Base-by-base conservation (phyloP, 2,329 filamentous ascomycete species). In the Fusarium pseudoanthophilum region DNA sequence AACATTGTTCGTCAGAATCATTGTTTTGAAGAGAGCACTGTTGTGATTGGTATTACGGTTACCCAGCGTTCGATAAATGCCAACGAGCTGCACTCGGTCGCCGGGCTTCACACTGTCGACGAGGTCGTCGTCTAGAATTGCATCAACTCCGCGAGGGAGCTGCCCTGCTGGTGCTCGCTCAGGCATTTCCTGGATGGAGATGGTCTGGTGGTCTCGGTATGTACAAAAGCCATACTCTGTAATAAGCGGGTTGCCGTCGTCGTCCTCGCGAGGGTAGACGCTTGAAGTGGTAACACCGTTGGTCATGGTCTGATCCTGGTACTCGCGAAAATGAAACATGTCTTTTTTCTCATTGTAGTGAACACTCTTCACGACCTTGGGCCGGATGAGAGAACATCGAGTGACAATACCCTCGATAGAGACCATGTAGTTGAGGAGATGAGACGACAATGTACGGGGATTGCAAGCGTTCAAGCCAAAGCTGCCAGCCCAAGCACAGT, bases 131-230 rank as follows among this genome's bases (percentile, higher is more conserved):
- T 99, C 96, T 74, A 99, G 86, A 76, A 99, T 95, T 20, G 98
- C 95, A 83, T 99, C 96, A 24, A 99, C 96, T 63, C 95, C 95
- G 60, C 96, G 92, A 67, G 96, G 96, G 73, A 99, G 88, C 85
- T 98, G 96, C 60, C 96, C 96, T 67, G 96, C 95, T 60, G 96
- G 96, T 5, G 96, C 96, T 77, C 95, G 89, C 83, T 99, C 96
- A 2, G 96, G 96, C 96, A 99, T 99, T 85, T 99, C 96, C 84
- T 99, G 96, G 75, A 99, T 98, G 1, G 95, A 98, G 68, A 99
- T 94, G 21, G 94, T 97, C 82, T 99, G 96, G 80, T 99, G 96
- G 81, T 99, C 96, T 79, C 95, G 90, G 84, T 98, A 99, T 57
- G 93, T 96, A 81, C 92, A 97, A 84, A 97, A 95, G 30, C 96